These are phyloP conservation scores for Leptomonas pyrrhocoris DNA, from an alignment of 208 protist species.

Conservation along the genomic window DNA sequence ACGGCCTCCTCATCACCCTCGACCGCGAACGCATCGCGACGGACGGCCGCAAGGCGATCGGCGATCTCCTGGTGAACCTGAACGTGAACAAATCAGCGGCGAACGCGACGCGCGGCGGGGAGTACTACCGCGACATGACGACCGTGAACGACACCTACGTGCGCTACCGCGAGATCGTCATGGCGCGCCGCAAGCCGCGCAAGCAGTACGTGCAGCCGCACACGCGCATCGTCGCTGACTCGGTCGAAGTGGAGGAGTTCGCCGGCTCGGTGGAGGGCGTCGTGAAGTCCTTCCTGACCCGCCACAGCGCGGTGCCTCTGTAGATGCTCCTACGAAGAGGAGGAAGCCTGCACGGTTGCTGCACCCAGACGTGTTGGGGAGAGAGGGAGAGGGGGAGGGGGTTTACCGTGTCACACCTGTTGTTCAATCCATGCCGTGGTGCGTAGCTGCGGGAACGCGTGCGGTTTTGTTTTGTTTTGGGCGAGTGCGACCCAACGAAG, in stretches of 20 bases:
- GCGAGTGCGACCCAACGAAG: no score
- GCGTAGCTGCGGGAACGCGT: no score
- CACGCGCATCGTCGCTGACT: slow-evolving; percentile 51
- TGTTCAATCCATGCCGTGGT: no score
- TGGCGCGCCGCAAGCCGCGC: slow-evolving; percentile 84
- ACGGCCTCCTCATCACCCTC: slow-evolving; percentile 69
- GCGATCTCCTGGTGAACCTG: slow-evolving; percentile 69
- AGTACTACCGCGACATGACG: slow-evolving; percentile 74
- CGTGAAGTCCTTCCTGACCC: slow-evolving; percentile 55
- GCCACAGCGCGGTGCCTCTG: slow-evolving; percentile 62
- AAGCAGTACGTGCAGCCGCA: slow-evolving; percentile 88
- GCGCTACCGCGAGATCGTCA: slow-evolving; percentile 71
- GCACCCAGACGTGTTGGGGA: no score
- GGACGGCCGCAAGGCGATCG: slow-evolving; percentile 75
- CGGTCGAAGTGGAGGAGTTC: slow-evolving; percentile 63
- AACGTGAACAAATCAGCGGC: slow-evolving; percentile 86
- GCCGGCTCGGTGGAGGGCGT: slow-evolving; percentile 55
- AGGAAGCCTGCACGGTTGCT: no score
- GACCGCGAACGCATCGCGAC: slow-evolving; percentile 81
- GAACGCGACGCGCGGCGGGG: slow-evolving; percentile 50
- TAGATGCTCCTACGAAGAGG: slow-evolving; percentile 19
- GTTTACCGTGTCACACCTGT: no score
- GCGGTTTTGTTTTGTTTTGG: no score
- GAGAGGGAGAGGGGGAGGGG: no score
- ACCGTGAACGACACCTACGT: slow-evolving; percentile 63